Evolutionary conservation across 129 eudicot genomes (phyloP).

Genomic region (Heracleum sosnowskyi): DNA sequence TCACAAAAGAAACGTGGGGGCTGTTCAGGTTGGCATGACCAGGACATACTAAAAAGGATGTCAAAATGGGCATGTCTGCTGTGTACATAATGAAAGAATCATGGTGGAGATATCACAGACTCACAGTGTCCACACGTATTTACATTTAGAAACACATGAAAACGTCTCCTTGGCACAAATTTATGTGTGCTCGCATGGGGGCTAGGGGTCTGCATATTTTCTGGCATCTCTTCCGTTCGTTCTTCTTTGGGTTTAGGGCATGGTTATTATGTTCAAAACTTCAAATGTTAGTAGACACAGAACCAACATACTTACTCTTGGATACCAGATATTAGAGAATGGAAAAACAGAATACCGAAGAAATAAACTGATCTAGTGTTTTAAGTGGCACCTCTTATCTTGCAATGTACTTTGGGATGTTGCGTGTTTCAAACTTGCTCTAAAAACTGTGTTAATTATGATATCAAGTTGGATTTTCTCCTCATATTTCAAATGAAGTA

Average conservation of each 20-base stretch:
- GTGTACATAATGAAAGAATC: neutral
- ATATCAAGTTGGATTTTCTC: neutral
- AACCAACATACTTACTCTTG: neutral
- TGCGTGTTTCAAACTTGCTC: neutral
- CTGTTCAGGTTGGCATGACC: conserved; percentile 39
- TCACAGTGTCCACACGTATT: neutral
- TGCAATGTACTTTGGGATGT: neutral
- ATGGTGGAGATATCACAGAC: neutral
- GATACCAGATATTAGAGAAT: neutral
- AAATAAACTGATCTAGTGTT: neutral
- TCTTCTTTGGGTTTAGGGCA: neutral
- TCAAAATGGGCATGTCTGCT: neutral
- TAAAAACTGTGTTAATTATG: neutral
- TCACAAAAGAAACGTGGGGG: conserved; percentile 50
- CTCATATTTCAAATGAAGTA: too few relatives aligned
- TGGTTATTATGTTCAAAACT: too few relatives aligned
- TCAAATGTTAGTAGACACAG: neutral
- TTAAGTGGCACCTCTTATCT: neutral
- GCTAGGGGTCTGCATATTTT: too few relatives aligned
- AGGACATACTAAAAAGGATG: conserved; percentile 27
- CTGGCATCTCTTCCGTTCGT: neutral
- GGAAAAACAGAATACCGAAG: neutral
- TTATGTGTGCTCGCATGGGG: too few relatives aligned
- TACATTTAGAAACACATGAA: too few relatives aligned
- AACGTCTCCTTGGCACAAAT: too few relatives aligned